Percentiles rank a stretch among this genome's conserved stretches.
These are phyloP conservation scores for Flueggea neowawraea DNA, from an alignment of 441 rosid species.

Conservation along the genomic window DNA sequence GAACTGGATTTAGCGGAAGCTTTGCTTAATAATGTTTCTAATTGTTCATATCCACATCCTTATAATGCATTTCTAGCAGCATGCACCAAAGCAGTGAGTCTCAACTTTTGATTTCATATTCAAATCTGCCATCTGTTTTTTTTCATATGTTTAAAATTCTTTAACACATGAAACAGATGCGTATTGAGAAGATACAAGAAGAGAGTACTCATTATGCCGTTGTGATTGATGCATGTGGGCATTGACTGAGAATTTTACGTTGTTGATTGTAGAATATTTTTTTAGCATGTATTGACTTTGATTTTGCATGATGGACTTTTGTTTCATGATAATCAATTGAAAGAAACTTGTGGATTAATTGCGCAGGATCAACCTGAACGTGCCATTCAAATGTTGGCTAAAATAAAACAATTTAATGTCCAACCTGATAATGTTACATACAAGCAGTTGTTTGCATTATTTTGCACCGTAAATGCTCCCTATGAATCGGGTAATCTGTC, in stretches of 20 bases:
- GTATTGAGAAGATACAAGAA: too few species aligned
- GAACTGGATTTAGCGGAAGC: slow-evolving; percentile 84
- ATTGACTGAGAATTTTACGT: too few species aligned
- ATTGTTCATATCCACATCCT: slow-evolving; percentile 40
- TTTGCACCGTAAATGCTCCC: slow-evolving; percentile 75
- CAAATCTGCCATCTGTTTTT: neutral
- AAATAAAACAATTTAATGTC: slow-evolving; percentile 60
- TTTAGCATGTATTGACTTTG: neutral
- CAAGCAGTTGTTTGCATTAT: slow-evolving; percentile 68
- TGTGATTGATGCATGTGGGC: too few species aligned
- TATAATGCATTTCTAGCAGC: slow-evolving; percentile 69
- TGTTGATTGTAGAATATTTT: neutral
- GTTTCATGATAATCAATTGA: slow-evolving; percentile 1
- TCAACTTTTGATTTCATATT: neutral
- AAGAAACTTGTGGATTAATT: slow-evolving; percentile 14
- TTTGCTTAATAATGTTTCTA: slow-evolving; percentile 58
- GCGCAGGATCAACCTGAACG: slow-evolving; percentile 86
- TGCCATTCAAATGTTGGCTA: slow-evolving; percentile 60
- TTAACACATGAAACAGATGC: neutral
- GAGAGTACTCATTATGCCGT: too few species aligned
- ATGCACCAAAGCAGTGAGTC: slow-evolving; percentile 64
- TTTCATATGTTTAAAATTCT: neutral
- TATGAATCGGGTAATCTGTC: slow-evolving; percentile 58
- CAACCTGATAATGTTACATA: slow-evolving; percentile 67
- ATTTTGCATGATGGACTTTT: slow-evolving; percentile 6